These are phyloP conservation scores for Acanthochlamys bracteata DNA, from an alignment of 106 monocot genomes.

Conservation along the genomic window DNA sequence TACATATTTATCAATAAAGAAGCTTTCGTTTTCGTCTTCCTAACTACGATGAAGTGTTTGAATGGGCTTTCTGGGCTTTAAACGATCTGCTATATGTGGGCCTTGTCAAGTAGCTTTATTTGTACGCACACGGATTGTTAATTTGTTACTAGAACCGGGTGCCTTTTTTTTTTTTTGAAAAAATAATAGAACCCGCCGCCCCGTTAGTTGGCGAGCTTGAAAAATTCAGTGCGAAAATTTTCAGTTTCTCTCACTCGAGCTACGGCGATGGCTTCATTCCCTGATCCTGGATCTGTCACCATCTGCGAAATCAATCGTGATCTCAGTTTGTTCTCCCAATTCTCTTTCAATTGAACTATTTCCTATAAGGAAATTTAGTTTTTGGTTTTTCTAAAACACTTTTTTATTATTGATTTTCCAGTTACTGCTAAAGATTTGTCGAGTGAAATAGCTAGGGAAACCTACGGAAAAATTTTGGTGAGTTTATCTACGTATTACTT, in stretches of 20 bases:
- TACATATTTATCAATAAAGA: too few relatives aligned
- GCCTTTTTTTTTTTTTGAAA: too few relatives aligned
- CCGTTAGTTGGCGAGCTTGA: not conserved
- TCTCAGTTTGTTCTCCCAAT: constrained; percentile 32
- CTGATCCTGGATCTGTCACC: constrained; percentile 68
- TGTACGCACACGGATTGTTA: too few relatives aligned
- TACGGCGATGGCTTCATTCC: constrained; percentile 63
- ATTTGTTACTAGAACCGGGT: too few relatives aligned
- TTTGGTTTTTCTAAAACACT: not conserved
- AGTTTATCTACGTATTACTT: constrained; percentile 3
- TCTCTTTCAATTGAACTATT: not conserved
- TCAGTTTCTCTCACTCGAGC: not conserved
- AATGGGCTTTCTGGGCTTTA: too few relatives aligned
- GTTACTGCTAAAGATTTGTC: constrained; percentile 61
- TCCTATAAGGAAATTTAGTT: not conserved
- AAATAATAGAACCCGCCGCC: too few relatives aligned
- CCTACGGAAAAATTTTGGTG: constrained; percentile 79
- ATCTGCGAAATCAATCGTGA: constrained; percentile 97
- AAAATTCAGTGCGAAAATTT: not conserved
- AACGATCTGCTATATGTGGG: too few relatives aligned
- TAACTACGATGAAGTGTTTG: too few relatives aligned
- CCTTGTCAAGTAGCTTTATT: too few relatives aligned
- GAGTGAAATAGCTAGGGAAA: constrained; percentile 60
- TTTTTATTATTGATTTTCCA: constrained; percentile 13
- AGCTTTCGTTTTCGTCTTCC: too few relatives aligned